Evolutionary conservation across 1,284 basidiomycete species (phyloP), one percentile per base, ranked within the genome.

Genomic region (Porodaedalea pini): DNA sequence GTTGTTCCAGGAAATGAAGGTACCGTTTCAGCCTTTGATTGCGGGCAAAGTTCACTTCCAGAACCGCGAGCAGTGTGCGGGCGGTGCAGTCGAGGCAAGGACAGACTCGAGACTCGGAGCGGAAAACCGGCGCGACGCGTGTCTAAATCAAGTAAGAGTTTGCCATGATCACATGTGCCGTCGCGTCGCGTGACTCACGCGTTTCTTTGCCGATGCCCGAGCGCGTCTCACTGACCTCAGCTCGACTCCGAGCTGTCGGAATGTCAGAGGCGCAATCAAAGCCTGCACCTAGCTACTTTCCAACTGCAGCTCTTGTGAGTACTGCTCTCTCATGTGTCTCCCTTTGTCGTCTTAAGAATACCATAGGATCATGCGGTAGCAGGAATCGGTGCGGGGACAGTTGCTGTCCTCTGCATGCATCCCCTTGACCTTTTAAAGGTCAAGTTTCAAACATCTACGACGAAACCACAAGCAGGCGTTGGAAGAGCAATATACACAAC

Each of bases 401-500:
- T 90, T 62, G 92, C 94, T 25, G 95, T 95, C 49, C 78, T 98
- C 37, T 94, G 92, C 72, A 97, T 99, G 93, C 95, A 99, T 71
- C 97, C 97, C 3, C 81, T 99, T 40, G 97, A 99, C 73, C 82
- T 99, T 4, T 81, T 99, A 73, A 99, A 99, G 75, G 84, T 98
- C 68, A 90, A 94, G 67, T 88, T 96, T 60, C 96, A 99, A 74
- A 92, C 95, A n/a, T 82, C 88, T 10, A 94, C 89, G 1, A 71
- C 78, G 27, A 78, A 81, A 40, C 82, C 82, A 2, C 74, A 77
- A 52, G 81, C 79, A 19, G 79, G 85, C 29, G 71, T 92, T 36
- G 92, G 92, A 21, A 83, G 76, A 56, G 86, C 85, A 58, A 96
- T 96, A 68, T 95, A 86, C 78, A 69, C 71, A 56, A 82, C 91